A percentile compares a stretch with the other conserved stretches of the same genome.
These are phyloP conservation scores for Myriosclerotinia duriaeana DNA, from an alignment of 2,329 filamentous ascomycete species.

Conservation along the genomic window DNA sequence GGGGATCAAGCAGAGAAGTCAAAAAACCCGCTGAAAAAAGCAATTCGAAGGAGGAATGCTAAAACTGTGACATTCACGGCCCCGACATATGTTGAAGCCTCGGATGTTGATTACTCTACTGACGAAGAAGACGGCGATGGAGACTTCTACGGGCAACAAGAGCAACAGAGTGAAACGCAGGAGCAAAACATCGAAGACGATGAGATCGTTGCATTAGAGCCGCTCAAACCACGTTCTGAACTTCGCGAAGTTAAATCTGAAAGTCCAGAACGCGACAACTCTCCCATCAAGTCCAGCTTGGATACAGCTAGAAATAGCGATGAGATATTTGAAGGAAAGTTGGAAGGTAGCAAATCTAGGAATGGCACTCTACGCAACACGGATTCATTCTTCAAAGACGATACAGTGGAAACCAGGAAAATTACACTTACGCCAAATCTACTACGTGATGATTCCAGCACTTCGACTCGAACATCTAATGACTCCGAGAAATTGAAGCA, in stretches of 20 bases:
- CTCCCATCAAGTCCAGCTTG: conserved; percentile 35
- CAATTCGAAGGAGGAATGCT: conserved; percentile 66
- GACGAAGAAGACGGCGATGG: conserved; percentile 60
- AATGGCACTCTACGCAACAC: conserved; percentile 88
- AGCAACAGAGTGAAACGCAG: conserved; percentile 49
- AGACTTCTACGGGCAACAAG: conserved; percentile 49
- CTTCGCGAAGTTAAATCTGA: conserved; percentile 38
- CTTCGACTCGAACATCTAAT: conserved; percentile 44
- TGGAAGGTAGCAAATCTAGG: conserved; percentile 63
- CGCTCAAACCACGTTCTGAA: conserved; percentile 46
- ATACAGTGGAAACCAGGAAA: conserved; percentile 92
- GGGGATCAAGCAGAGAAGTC: conserved; percentile 69
- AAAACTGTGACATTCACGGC: conserved; percentile 72
- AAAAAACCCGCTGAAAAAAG: conserved; percentile 72
- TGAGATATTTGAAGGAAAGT: conserved; percentile 61
- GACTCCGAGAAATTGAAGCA: conserved; percentile 53
- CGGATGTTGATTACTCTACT: conserved; percentile 67
- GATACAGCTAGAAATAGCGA: conserved; percentile 58
- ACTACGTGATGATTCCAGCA: conserved; percentile 71
- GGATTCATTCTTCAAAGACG: conserved; percentile 97
- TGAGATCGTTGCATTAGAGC: conserved; percentile 38
- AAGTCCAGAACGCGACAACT: conserved; percentile 29
- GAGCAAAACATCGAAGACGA: conserved; percentile 44
- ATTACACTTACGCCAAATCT: conserved; percentile 94
- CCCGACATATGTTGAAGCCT: conserved; percentile 70